Evolutionary conservation across 2,329 filamentous ascomycete species (phyloP).

Genomic region (Graphilbum fragrans): DNA sequence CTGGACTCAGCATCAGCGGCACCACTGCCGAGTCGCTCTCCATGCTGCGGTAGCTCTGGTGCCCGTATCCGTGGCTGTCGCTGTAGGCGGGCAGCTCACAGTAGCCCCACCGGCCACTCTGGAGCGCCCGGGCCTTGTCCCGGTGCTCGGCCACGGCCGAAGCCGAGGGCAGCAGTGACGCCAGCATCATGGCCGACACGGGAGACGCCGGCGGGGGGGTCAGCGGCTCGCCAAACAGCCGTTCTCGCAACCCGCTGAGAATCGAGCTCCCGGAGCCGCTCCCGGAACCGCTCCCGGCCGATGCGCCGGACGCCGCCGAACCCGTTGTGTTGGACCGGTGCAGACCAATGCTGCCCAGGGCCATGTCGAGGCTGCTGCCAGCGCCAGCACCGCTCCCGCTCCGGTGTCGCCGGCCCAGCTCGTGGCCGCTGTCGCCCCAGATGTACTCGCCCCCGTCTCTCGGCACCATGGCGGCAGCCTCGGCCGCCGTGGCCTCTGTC

Average conservation of each 20-base stretch:
- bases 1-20: constrained; percentile 46
- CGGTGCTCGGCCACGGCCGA: not conserved
- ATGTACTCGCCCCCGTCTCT: no score
- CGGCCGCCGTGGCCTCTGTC: constrained; percentile 3
- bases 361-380: not conserved
- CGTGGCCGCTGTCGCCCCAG: no score
- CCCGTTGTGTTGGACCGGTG: not conserved
- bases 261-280: constrained; percentile 16
- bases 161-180: not conserved
- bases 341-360: constrained; percentile 7
- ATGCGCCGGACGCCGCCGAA: not conserved
- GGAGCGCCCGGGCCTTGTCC: not conserved
- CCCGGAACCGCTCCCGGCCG: no score
- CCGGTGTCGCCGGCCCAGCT: no score
- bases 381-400: constrained; percentile 2
- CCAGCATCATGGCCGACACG: not conserved
- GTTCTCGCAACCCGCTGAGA: constrained; percentile 24
- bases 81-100: no score
- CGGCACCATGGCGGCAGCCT: not conserved
- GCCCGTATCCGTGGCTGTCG: not conserved
- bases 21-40: constrained; percentile 43
- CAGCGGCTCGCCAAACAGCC: constrained; percentile 22
- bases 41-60: constrained; percentile 19
- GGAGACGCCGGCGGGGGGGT: not conserved
- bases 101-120: no score